Base-by-base conservation (phyloP, 257 asterid genomes). In the Capsicum chinense region DNA sequence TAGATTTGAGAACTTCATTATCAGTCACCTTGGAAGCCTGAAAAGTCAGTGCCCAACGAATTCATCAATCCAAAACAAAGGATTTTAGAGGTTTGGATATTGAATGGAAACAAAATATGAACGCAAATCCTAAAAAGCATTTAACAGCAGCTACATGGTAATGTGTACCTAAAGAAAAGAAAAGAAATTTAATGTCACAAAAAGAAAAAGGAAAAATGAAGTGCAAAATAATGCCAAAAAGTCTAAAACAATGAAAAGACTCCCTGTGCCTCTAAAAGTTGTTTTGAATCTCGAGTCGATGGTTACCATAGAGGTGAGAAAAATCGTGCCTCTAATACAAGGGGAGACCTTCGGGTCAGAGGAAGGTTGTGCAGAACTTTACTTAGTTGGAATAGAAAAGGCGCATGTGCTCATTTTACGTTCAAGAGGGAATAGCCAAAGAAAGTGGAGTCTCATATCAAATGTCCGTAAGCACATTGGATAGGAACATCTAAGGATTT, bases 1-100 rank as follows among this genome's bases (percentile, higher is more conserved):
- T 94, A 35, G 98, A 93, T 84, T 88, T 88, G 71, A 96, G 91
- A 81, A 96, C 98, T 90, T 94, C 98, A 85, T 88, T 90, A 56
- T 93, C 92, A 39, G 81, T 85, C 50, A 90, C 86, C 10, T 89
- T 83, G 73, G 91, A 84, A 6, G 86, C 86, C 90, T 89, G 86
- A 54, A 73, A 76, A 7, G 54, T 54, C 9, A 54, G 2, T 14
- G 64, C 14, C 64, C 33, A 19, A 15, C 54, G 6, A 84, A 80
- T 84, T 88, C 92, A 91, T 89, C 88, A 85, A 74, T 56, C 54
- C 80, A 88, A 83, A 6, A 70, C 33, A 26, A 26, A 26, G 33
- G 33, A 26, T 26, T 21, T 19, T 13, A 59, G 37, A 78, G 16
- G 71, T 80, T 3, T 58, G 15, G 42, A 44, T 16, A 50, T 10